Percentiles rank a stretch among this genome's conserved stretches.
Conservation (phyloP, 257 asterid species). For the Solanum corneliomulleri region DNA sequence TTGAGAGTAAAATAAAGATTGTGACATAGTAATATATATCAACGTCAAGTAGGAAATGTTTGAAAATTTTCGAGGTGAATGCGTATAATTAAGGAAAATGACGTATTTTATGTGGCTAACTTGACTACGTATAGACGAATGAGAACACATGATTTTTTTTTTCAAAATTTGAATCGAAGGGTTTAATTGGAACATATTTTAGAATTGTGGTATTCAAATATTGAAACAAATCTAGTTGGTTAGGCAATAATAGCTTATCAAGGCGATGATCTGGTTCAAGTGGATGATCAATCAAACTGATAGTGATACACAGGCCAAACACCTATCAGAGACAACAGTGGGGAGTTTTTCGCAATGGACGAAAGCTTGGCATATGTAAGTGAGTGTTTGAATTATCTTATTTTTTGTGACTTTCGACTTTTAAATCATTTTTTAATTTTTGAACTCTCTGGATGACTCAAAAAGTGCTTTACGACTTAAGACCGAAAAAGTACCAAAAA, state of each 20-base stretch:
- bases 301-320: not conserved
- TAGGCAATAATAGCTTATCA: not conserved
- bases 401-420: no score
- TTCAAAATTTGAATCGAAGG: not conserved
- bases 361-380: not conserved
- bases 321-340: not conserved
- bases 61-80: not conserved
- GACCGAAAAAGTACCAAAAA: not conserved
- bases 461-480: not conserved
- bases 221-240: not conserved
- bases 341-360: rapidly evolving
- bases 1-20: not conserved
- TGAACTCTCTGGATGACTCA: not conserved
- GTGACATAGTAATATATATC: not conserved
- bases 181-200: not conserved
- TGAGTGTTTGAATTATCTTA: not conserved
- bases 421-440: not conserved
- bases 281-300: not conserved
- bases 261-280: not conserved
- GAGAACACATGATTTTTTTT: no score
- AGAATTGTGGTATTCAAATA: not conserved
- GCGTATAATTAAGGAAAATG: not conserved
- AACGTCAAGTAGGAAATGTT: not conserved
- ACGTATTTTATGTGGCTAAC: not conserved
- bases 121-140: no score